A percentile compares a stretch with the other conserved stretches of the same genome.
phyloP scores from a whole-genome alignment of 768 basidiomycete genomes.

The Mrakia gelida region DNA sequence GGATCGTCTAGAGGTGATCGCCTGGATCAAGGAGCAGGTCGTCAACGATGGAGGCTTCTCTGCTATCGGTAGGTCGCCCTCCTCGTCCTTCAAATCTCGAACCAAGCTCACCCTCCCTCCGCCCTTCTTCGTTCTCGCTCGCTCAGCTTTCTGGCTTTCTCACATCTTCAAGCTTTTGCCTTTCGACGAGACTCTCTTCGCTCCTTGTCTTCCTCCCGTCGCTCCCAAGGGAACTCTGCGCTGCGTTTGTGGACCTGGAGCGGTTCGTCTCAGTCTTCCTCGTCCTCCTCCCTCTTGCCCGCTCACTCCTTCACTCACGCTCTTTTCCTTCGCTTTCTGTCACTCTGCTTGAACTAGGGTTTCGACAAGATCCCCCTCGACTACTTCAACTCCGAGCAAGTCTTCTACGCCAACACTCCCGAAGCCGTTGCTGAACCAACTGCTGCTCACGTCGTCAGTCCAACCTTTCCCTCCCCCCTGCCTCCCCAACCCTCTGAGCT shows the following conservation, averaged over 20 bases:
- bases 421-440: constrained; percentile 23
- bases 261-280: neutral
- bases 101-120: neutral
- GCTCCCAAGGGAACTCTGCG: constrained; percentile 17
- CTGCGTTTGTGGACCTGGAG: constrained; percentile 19
- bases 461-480: too few relatives aligned
- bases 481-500: too few relatives aligned
- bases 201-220: constrained; percentile 19
- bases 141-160: constrained; percentile 21
- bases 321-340: neutral
- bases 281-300: neutral
- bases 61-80: constrained; percentile 18
- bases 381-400: constrained; percentile 17
- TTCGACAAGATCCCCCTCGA: constrained; percentile 9
- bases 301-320: neutral
- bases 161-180: constrained; percentile 20
- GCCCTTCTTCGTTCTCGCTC: neutral
- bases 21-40: constrained; percentile 19
- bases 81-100: neutral
- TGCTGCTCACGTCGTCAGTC: constrained; percentile 18
- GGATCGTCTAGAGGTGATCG: constrained; percentile 4
- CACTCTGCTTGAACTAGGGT: neutral
- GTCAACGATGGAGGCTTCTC: constrained; percentile 15
- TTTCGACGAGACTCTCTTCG: constrained; percentile 18
- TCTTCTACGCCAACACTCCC: constrained; percentile 30